Conservation (phyloP, 73 alveolate genomes). For the Effrenium voratum region DNA sequence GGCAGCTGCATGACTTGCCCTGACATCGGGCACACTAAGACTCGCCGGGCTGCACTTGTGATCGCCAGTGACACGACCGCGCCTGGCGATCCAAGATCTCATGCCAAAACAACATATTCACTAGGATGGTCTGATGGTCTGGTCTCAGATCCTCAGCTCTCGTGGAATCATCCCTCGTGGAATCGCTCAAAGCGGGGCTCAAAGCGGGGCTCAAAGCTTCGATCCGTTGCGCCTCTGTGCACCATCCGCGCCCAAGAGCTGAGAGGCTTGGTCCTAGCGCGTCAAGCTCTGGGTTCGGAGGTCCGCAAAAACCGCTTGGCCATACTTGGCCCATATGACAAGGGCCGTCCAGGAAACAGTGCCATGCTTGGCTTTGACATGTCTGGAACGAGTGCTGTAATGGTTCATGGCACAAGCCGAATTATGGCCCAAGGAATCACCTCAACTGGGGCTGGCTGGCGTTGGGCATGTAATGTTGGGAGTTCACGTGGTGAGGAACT, state of each 20-base stretch:
- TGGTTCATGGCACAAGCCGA: not conserved
- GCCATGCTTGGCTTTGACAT: too few relatives aligned
- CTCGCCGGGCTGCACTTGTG: not conserved
- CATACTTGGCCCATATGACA: not conserved
- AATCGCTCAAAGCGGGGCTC: not conserved
- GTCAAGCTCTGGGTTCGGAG: not conserved
- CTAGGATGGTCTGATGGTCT: not conserved
- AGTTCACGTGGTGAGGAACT: not conserved
- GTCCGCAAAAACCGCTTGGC: not conserved
- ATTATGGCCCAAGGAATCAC: not conserved
- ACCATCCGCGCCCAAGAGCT: slow-evolving; percentile 49
- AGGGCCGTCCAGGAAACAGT: too few relatives aligned
- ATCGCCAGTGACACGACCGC: slow-evolving; percentile 42
- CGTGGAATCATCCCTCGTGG: not conserved
- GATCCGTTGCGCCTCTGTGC: slow-evolving; percentile 33
- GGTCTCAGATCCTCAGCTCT: not conserved
- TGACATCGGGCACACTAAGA: not conserved
- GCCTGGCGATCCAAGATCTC: not conserved
- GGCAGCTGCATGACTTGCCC: not conserved
- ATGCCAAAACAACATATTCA: not conserved
- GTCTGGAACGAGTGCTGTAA: not conserved
- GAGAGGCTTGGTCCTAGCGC: slow-evolving; percentile 72
- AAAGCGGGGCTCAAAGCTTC: not conserved
- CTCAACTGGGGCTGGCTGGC: not conserved
- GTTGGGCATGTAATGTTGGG: too few relatives aligned